These are phyloP conservation scores for Agaricus bisporus DNA, from an alignment of 768 basidiomycete genomes.

Conservation along the genomic window DNA sequence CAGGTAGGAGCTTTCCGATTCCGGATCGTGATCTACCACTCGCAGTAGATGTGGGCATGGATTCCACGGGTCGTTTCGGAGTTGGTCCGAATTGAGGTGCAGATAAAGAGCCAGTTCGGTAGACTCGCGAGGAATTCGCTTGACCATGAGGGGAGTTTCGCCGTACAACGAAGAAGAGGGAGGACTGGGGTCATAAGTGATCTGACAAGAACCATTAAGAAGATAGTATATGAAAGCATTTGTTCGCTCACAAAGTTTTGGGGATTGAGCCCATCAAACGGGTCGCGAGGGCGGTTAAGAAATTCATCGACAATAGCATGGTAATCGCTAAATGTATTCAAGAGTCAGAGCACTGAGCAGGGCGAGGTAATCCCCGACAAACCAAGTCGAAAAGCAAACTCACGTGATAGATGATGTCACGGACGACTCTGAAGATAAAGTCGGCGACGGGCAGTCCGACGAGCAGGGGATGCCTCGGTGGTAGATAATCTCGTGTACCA, in stretches of 20 bases:
- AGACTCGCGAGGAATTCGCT: conserved; percentile 27
- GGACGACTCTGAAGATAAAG: conserved; percentile 15
- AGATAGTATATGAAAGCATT: background rate
- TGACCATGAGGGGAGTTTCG: conserved; percentile 33
- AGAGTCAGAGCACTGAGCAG: background rate
- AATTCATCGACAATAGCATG: conserved; percentile 19
- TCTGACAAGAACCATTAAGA: conserved; percentile 14
- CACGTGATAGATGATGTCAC: conserved; percentile 11
- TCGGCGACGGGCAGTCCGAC: conserved; percentile 15
- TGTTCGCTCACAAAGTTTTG: conserved; percentile 16
- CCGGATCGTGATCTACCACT: conserved; percentile 32
- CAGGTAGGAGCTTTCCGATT: conserved; percentile 28
- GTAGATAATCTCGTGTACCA: conserved; percentile 10
- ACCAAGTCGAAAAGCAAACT: conserved; percentile 4
- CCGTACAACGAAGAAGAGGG: conserved; percentile 15
- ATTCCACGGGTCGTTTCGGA: conserved; percentile 50
- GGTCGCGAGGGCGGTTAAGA: conserved; percentile 14
- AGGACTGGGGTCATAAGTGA: conserved; percentile 23
- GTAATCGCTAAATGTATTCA: conserved; percentile 14
- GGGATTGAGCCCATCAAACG: conserved; percentile 14
- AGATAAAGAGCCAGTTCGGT: conserved; percentile 34
- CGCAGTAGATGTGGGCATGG: conserved; percentile 40
- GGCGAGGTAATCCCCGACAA: conserved; percentile 7
- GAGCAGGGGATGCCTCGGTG: conserved; percentile 14
- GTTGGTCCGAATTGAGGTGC: conserved; percentile 36